phyloP scores from a whole-genome alignment of 2,329 filamentous ascomycete genomes.

The Talaromyces sp. region DNA sequence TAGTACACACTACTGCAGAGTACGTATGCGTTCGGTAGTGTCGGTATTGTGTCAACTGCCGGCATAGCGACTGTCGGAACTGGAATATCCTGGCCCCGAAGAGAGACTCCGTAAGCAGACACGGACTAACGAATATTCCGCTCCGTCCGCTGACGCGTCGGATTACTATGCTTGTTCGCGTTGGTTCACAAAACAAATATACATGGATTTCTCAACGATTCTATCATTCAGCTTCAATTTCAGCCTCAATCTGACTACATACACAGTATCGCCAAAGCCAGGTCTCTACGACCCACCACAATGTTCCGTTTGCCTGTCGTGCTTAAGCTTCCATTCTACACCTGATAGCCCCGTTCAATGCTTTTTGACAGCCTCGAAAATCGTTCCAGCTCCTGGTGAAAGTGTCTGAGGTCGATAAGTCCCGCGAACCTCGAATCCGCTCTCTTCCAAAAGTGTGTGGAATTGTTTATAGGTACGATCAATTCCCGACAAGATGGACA shows the following conservation, averaged over 20 bases:
- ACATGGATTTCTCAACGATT: no score
- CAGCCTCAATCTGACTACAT: no score
- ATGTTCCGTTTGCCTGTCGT: neutral
- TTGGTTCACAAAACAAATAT: no score
- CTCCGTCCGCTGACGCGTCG: neutral
- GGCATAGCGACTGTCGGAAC: neutral
- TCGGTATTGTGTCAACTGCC: no score
- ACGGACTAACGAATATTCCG: neutral
- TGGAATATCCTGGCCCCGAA: neutral
- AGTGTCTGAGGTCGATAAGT: neutral
- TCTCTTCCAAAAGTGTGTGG: constrained; percentile 21
- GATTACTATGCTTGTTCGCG: no score
- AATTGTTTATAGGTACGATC: constrained; percentile 25
- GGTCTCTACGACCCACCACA: neutral
- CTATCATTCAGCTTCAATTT: no score
- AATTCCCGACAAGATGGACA: constrained; percentile 21
- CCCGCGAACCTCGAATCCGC: constrained; percentile 14
- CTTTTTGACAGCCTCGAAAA: neutral
- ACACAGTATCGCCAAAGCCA: no score
- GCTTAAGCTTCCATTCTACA: neutral
- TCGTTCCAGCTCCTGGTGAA: neutral
- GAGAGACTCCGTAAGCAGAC: no score
- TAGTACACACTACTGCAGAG: no score
- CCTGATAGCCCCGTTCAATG: neutral
- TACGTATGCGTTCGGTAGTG: no score